Base-by-base conservation (phyloP, 163 green algal species). In the Chlorella variabilis region DNA sequence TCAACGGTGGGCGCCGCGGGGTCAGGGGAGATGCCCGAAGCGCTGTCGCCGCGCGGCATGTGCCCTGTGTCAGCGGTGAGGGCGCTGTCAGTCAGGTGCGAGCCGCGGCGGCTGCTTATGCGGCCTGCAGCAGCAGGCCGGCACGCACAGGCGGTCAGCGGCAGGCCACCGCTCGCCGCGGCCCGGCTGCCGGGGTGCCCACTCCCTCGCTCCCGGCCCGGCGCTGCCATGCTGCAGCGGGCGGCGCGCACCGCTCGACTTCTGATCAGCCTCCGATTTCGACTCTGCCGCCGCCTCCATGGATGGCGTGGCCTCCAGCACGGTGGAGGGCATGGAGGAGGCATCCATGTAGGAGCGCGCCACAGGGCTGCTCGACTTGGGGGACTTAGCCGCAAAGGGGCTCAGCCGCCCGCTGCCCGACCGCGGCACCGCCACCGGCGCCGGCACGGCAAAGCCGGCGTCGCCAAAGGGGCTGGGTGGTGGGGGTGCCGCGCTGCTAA, bases 301-400 rank as follows among this genome's bases (percentile, higher is more conserved):
- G 31, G 73, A 80, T 15, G 73, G 36, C 0, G 73, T 70, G 27
- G 56, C 73, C 56, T 80, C 73, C 54, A 80, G 25, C 56, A 80
- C 73, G 23, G 73, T 70, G 8, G 36, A 58, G 27, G 73, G 73
- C 73, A 69, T 20, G 1, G 21, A 73, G 38, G 2, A 18, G 38
- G 3, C 23, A 20, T 56, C 41, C 20, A 23, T 36, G 2, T 31
- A 5, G 0, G 21, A 21, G 38, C 38, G 3, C 21, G 4, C 21
- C 7, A 2, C 13, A 13, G 21, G 36, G 65, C 21, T 54, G 65
- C 65, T 38, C 4, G 7, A 6, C 4, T 4, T 15, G n/a, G 59
- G 59, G 8, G 59, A 67, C 7, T 27, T 49, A 13, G 51, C 71
- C 3, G 54, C 71, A 49, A 41, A 49, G 23, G 51, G 71, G 21